Base-by-base conservation (phyloP, 2,329 filamentous ascomycete species). In the Polytolypa hystricis region DNA sequence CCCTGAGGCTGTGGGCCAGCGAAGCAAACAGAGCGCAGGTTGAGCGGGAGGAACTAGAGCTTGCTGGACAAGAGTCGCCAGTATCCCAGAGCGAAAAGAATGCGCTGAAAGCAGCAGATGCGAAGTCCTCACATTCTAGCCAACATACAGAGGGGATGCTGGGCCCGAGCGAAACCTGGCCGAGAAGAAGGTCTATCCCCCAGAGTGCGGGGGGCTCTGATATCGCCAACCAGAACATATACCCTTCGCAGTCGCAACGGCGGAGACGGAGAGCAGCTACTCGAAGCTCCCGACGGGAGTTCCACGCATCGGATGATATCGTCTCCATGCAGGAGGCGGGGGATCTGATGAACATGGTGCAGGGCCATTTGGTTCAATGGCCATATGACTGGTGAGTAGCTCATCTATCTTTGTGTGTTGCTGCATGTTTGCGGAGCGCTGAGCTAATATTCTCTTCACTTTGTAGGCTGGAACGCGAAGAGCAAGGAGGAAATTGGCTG, bases 401-500 rank as follows among this genome's bases (percentile, higher is more conserved):
- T 32, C 23, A 11, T 18, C 15, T 35, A 15, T n/a, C n/a, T n/a
- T 38, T 35, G 11, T n/a, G n/a, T n/a, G n/a, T n/a, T n/a, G n/a
- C n/a, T n/a, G n/a, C n/a, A n/a, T 25, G 14, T 5, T 25, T 26
- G 14, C 12, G 16, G 11, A 15, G 17, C 17, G 7, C 12, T 19
- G 27, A 30, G 7, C 8, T 8, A 11, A 30, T 30, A 15, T 9
- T 15, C 21, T 25, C 7, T 7, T 25, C n/a, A n/a, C 21, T 7
- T 25, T 19, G 26, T 43, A 73, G 70, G 86, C 74, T 94, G 37
- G 74, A 82, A 49, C 82, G 80, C 38, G 91, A 96, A 63, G 91
- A 96, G 66, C 77, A 79, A 53, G 87, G 85, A 47, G 84, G 86
- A 39, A 93, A 95, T 55, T 98, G 91, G 91, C 73, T 95, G 44